Base-by-base conservation (phyloP, 495 filamentous ascomycete genomes). In the Sordaria brevicollis region DNA sequence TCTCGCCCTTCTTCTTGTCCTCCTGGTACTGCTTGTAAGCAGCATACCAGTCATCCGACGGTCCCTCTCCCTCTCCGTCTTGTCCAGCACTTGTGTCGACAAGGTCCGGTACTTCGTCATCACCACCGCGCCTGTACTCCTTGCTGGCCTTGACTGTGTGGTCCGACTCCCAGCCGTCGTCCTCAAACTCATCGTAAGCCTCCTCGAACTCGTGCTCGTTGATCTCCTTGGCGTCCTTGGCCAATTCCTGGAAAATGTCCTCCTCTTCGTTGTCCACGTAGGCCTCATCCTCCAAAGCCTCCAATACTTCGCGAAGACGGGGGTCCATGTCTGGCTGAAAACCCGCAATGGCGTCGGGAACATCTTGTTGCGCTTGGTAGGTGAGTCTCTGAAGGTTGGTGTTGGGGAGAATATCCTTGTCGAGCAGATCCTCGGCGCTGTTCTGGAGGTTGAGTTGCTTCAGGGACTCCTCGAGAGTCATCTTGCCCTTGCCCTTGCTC, bases 251-350 rank as follows among this genome's bases (percentile, higher is more conserved):
- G 76, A 98, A 97, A 31, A 97, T 76, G 43, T 93, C 90, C 10
- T 93, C 92, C 87, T 83, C 71, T 11, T 91, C 91, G 19, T 95
- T 92, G 70, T 98, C 95, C 0, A 99, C 94, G 79, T 92, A 99
- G 7, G 90, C 94, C 38, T 98, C 95, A 72, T 99, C 96, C 73
- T 99, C 95, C 35, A 99, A 82, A 2, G 96, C 96, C 79, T 97
- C 94, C 68, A 99, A 79, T 3, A 93, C 93, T 80, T 99, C 96
- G 25, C 96, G 86, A 71, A 99, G 78, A 25, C 96, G 85, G 5
- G 93, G 94, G 79, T 99, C 96, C 96, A 99, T 99, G 76, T 98
- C 93, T 3, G 96, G 96, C 79, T 97, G 90, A 77, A 99, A 97
- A 0, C 96, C 96, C 2, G 89, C 89, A 74, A 99, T 88, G 9